Evolutionary conservation across 495 filamentous ascomycete genomes (phyloP).

Genomic region (Talaromyces ruber): DNA sequence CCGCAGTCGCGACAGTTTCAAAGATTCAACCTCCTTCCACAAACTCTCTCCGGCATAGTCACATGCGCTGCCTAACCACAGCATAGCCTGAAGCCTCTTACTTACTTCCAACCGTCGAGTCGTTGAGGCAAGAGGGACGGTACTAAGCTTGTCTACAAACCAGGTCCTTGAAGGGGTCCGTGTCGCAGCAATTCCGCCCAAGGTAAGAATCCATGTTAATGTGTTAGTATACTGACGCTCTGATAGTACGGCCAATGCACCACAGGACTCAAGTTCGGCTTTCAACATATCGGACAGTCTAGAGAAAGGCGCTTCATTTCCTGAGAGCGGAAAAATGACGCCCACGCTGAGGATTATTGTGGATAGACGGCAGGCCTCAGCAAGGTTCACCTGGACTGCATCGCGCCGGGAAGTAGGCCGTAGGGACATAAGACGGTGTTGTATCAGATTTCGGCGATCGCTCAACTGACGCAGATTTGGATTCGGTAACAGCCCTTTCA

Average conservation of each 20-base stretch:
- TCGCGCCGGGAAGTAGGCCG: conserved; percentile 10
- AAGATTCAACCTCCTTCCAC: conserved; percentile 19
- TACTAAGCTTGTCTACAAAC: conserved; percentile 18
- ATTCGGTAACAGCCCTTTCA: neutral
- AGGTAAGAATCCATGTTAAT: conserved; percentile 25
- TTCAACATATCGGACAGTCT: conserved; percentile 18
- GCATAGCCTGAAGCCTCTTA: conserved; percentile 16
- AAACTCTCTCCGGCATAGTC: conserved; percentile 19
- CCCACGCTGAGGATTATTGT: conserved; percentile 25
- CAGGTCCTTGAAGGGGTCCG: conserved; percentile 18
- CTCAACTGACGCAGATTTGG: conserved; percentile 19
- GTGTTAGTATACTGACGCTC: neutral
- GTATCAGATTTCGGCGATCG: conserved; percentile 30
- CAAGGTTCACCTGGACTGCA: conserved; percentile 14
- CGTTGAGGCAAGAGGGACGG: conserved; percentile 13
- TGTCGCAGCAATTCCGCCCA: conserved; percentile 29
- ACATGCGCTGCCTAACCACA: conserved; percentile 30
- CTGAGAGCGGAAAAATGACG: conserved; percentile 32
- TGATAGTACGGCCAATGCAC: neutral
- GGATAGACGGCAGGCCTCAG: conserved; percentile 31
- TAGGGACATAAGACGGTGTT: conserved; percentile 23
- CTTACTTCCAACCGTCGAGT: conserved; percentile 18
- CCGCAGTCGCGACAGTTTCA: neutral
- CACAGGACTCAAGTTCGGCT: neutral
- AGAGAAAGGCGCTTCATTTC: conserved; percentile 23